Conservation (phyloP, 805 yeast genomes). For the Kuraishia piskuri region DNA sequence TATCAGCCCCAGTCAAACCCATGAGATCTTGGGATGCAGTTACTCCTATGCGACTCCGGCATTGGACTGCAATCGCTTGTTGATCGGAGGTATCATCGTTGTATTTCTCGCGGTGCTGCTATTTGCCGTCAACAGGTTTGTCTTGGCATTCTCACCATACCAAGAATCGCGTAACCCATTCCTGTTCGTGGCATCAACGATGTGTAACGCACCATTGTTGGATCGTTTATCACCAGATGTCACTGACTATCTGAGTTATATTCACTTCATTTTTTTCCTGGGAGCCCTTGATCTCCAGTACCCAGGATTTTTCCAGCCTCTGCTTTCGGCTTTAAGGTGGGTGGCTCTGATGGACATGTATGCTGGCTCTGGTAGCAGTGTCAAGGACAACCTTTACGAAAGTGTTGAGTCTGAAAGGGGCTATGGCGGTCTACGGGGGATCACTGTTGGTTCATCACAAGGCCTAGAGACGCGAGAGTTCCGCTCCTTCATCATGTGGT, state of each 20-base stretch:
- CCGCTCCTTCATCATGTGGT: neutral
- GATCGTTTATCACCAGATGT: slow-evolving; percentile 48
- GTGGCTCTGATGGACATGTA: slow-evolving; percentile 33
- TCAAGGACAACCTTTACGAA: slow-evolving; percentile 5
- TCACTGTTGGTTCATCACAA: slow-evolving; percentile 23
- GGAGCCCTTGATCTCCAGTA: slow-evolving; percentile 45
- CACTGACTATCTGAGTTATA: slow-evolving; percentile 37
- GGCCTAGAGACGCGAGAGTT: slow-evolving; percentile 3
- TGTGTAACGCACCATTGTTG: slow-evolving; percentile 48
- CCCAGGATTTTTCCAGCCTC: slow-evolving; percentile 58
- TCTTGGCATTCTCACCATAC: slow-evolving; percentile 40
- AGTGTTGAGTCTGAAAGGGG: slow-evolving; percentile 29
- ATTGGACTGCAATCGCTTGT: slow-evolving; percentile 24
- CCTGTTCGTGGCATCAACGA: slow-evolving; percentile 44
- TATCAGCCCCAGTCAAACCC: slow-evolving; percentile 27
- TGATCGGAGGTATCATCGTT: slow-evolving; percentile 28
- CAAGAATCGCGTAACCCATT: slow-evolving; percentile 50
- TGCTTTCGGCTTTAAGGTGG: slow-evolving; percentile 45
- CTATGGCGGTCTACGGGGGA: slow-evolving; percentile 25
- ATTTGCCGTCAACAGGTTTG: slow-evolving; percentile 22
- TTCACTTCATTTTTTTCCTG: slow-evolving; percentile 52
- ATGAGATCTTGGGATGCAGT: slow-evolving; percentile 37
- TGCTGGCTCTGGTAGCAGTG: slow-evolving; percentile 5
- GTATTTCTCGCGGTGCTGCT: slow-evolving; percentile 33
- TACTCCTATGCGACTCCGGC: slow-evolving; percentile 40